Conservation (phyloP, 768 basidiomycete genomes). For the Lyophyllum atratum region DNA sequence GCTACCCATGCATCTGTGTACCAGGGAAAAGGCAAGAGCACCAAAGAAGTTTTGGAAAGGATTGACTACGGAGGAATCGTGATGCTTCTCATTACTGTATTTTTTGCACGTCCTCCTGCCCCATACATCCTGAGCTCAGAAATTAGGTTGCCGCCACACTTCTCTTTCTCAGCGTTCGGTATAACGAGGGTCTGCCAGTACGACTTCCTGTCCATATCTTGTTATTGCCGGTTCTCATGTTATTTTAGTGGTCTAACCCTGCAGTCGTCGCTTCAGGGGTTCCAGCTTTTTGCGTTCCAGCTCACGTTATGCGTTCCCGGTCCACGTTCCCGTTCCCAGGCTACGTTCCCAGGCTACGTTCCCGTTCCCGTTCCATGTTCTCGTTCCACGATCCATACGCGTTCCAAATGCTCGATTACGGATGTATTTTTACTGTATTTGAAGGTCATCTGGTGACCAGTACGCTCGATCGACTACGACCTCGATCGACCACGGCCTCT, state of each 20-base stretch:
- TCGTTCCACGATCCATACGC: too few species aligned
- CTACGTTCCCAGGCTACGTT: too few species aligned
- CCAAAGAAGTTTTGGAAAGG: constrained; percentile 68
- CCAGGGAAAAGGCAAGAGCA: constrained; percentile 67
- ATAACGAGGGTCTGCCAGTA: constrained; percentile 67
- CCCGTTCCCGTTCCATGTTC: too few species aligned
- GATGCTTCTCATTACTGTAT: constrained; percentile 60
- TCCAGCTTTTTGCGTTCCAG: too few species aligned
- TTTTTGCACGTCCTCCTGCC: constrained; percentile 21
- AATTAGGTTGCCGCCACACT: constrained; percentile 58
- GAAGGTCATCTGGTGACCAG: too few species aligned
- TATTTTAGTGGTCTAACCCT: constrained; percentile 54
- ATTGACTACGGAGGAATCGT: constrained; percentile 79
- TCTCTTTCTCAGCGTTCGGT: constrained; percentile 68
- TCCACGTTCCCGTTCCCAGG: too few species aligned
- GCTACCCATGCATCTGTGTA: background rate
- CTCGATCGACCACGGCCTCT: too few species aligned
- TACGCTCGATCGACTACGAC: too few species aligned
- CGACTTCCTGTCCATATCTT: constrained; percentile 7
- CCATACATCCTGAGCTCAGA: background rate
- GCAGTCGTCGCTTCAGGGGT: constrained; percentile 56
- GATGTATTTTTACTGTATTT: too few species aligned
- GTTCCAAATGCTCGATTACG: too few species aligned
- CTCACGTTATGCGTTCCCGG: too few species aligned
- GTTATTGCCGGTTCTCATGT: constrained; percentile 3